Evolutionary conservation across 495 filamentous ascomycete genomes (phyloP), one percentile per base, ranked within the genome.

Genomic region (Platismatia glauca): DNA sequence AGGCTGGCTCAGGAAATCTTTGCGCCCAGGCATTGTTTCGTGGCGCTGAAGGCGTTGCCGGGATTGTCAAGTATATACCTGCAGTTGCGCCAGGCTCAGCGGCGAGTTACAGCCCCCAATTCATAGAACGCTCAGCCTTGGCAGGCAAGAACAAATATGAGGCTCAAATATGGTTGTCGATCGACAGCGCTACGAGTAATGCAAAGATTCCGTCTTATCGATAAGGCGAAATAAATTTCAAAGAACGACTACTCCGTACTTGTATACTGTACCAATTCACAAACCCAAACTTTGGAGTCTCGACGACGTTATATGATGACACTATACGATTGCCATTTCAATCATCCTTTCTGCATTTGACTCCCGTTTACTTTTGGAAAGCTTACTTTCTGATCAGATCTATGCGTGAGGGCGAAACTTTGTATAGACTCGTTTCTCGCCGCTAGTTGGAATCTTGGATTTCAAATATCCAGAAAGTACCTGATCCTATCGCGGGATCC

Each of bases 1-100:
- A 37, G 84, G 85, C 74, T 95, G 90, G 73, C 82, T 88, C 39
- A 98, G 78, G 68, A 97, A 99, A 74, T 97, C 92, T 71, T 92
- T 89, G 76, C 89, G 84, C 59, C 80, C 81, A 61, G 87, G 85
- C 71, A 70, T 70, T 11, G 15, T 12, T 24, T 41, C 12, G 27
- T 9, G 18, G 20, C 35, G 24, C 4, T 13, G 4, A 59, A 20
- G 24, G 5, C 4, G 27, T 6, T 53, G 16, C 7, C 16, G 29
- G 44, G 2, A 8, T 53, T 18, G 7, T 53, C 7, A 31, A 4
- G 24, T 2, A 11, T 27, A 29, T 3, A 24, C 1, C 9, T 46
- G 43, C n/a, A 27, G 13, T 24, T 50, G 46, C 46, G 12, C 9
- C 16, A 24, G 22, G 22, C 22, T 24, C 44, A 48, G 22, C 11